Conservation (phyloP, 78 protist genomes). For the Chrysochromulina tobinii region DNA sequence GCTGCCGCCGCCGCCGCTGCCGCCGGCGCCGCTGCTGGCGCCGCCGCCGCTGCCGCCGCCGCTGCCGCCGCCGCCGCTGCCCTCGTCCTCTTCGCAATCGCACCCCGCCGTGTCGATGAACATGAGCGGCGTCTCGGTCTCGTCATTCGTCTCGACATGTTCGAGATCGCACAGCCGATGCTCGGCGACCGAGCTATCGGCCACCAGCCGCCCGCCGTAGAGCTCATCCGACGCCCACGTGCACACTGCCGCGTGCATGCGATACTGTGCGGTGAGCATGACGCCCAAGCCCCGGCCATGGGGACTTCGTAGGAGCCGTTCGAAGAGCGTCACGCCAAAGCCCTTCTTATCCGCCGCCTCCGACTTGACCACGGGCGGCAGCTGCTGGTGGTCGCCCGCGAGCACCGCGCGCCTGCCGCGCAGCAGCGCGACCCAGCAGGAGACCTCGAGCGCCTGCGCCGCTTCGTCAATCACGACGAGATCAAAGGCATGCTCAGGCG, state of each 20-base stretch:
- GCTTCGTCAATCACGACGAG: slow-evolving; percentile 67
- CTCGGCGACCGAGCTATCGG: slow-evolving; percentile 66
- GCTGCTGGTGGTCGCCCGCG: slow-evolving; percentile 76
- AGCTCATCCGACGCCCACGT: slow-evolving; percentile 62
- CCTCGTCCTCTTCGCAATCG: slow-evolving; percentile 35
- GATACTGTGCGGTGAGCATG: slow-evolving; percentile 74
- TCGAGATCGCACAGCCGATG: slow-evolving; percentile 62
- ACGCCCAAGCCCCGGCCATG: background rate
- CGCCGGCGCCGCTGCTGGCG: background rate
- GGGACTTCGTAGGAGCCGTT: slow-evolving; percentile 47
- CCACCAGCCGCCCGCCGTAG: slow-evolving; percentile 64
- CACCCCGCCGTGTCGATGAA: slow-evolving; percentile 48
- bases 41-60: background rate
- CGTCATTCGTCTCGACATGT: slow-evolving; percentile 19
- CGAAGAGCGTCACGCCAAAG: slow-evolving; percentile 74
- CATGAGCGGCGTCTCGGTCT: background rate
- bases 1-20: background rate
- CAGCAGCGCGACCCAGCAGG: slow-evolving; percentile 84
- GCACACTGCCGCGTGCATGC: slow-evolving; percentile 83
- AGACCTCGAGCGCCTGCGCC: slow-evolving; percentile 81
- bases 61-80: too few species aligned
- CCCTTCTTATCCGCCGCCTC: slow-evolving; percentile 66
- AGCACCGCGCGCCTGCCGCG: slow-evolving; percentile 50
- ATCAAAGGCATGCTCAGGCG: slow-evolving; percentile 32
- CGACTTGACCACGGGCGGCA: slow-evolving; percentile 84